A percentile compares a stretch with the other conserved stretches of the same genome.
phyloP scores from a whole-genome alignment of 2,329 filamentous ascomycete genomes.

The Penicillium hesseltinei region DNA sequence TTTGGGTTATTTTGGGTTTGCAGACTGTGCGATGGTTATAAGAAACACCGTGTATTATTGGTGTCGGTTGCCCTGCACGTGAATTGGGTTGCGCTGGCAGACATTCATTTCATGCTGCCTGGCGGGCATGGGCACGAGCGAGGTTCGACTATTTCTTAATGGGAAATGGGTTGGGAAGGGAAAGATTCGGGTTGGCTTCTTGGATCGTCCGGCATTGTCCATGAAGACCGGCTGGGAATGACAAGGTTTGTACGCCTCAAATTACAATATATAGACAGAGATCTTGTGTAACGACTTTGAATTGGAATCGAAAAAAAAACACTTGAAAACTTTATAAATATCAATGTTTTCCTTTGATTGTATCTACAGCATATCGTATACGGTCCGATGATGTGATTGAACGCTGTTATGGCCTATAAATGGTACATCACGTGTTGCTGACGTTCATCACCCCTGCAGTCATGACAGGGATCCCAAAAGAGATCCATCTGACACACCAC shows the following conservation, averaged over 20 bases:
- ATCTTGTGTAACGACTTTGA: constrained; percentile 8
- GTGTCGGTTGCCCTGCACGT: constrained; percentile 5
- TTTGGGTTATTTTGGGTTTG: neutral
- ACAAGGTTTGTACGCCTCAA: neutral
- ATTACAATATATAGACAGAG: constrained; percentile 9
- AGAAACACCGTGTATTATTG: constrained; percentile 19
- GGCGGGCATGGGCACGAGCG: constrained; percentile 20
- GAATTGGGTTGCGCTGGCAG: constrained; percentile 9
- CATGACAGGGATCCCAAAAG: neutral
- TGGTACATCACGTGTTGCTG: constrained; percentile 7
- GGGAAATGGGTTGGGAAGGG: neutral
- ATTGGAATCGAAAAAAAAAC: constrained; percentile 4
- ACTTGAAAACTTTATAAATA: neutral
- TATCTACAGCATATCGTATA: no score
- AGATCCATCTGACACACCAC: neutral
- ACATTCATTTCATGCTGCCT: constrained; percentile 15
- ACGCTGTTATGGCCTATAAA: neutral
- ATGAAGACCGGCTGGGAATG: constrained; percentile 14
- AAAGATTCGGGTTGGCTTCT: constrained; percentile 5
- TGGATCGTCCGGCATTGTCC: constrained; percentile 21
- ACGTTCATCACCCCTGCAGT: constrained; percentile 2
- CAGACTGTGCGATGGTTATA: neutral
- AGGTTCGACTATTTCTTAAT: constrained; percentile 4
- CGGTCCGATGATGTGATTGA: neutral
- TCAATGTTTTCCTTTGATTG: neutral